Percentiles rank a stretch among this genome's conserved stretches.
phyloP scores from a whole-genome alignment of 345 rosid species.

The Mangifera indica region DNA sequence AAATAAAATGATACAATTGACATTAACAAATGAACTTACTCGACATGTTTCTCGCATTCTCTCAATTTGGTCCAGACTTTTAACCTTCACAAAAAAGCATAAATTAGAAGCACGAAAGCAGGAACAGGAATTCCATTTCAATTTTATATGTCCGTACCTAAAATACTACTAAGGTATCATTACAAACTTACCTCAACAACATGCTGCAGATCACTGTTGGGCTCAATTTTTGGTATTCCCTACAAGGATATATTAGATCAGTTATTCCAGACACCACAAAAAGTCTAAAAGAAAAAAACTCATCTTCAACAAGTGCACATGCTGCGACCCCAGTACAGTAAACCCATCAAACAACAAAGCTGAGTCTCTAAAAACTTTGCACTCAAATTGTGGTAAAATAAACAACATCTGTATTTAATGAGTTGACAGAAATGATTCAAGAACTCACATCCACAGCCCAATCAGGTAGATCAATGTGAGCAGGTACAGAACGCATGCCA shows the following conservation, averaged over 20 bases:
- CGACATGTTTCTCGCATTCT: slow-evolving; percentile 89
- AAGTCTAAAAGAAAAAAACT: slow-evolving; percentile 1
- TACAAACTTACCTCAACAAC: slow-evolving; percentile 67
- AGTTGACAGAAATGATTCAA: neutral
- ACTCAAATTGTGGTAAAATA: neutral
- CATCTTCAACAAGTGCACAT: neutral
- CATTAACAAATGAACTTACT: slow-evolving; percentile 41
- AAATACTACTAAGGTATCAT: neutral
- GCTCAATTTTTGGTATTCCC: slow-evolving; percentile 90
- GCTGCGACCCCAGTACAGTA: neutral
- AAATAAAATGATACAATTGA: neutral
- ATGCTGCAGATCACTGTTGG: slow-evolving; percentile 79
- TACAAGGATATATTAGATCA: slow-evolving; percentile 24
- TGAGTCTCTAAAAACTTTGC: neutral
- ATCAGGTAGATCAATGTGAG: slow-evolving; percentile 69
- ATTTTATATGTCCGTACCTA: neutral
- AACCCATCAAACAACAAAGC: neutral
- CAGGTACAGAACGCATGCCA: slow-evolving; percentile 56
- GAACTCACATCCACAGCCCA: slow-evolving; percentile 90
- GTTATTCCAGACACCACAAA: neutral
- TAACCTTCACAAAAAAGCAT: slow-evolving; percentile 52
- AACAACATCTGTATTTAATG: neutral
- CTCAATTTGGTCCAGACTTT: slow-evolving; percentile 78
- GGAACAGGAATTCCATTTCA: neutral
- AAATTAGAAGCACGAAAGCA: slow-evolving; percentile 6